phyloP scores from a whole-genome alignment of 192 early-diverging fungal genomes.

The Umbelopsis ramanniana region DNA sequence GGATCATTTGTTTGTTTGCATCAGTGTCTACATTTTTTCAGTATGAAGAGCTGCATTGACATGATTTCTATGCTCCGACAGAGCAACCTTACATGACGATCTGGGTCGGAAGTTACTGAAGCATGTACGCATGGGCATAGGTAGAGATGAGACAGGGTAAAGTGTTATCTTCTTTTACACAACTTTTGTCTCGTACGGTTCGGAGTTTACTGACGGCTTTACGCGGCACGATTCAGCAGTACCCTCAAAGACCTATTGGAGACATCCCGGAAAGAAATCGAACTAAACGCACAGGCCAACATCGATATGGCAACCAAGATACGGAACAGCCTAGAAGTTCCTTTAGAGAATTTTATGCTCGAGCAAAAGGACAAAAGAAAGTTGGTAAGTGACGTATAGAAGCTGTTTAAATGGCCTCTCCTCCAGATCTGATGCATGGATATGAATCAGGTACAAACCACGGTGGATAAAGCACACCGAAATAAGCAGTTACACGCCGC shows the following conservation, averaged over 20 bases:
- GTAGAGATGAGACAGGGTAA: slow-evolving; percentile 73
- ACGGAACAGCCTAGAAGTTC: slow-evolving; percentile 59
- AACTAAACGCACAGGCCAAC: slow-evolving; percentile 64
- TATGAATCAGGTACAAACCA: slow-evolving; percentile 44
- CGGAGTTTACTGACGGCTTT: neutral
- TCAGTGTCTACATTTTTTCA: neutral
- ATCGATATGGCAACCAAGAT: slow-evolving; percentile 68
- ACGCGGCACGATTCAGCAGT: slow-evolving; percentile 30
- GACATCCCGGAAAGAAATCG: slow-evolving; percentile 63
- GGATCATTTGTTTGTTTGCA: neutral
- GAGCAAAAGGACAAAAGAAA: slow-evolving; percentile 70
- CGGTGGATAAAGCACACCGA: slow-evolving; percentile 55
- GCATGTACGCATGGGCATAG: slow-evolving; percentile 59
- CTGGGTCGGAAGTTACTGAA: slow-evolving; percentile 70
- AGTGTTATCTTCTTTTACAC: neutral
- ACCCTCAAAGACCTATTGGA: slow-evolving; percentile 62
- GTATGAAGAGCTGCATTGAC: neutral
- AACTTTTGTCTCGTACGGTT: neutral
- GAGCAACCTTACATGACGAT: slow-evolving; percentile 72
- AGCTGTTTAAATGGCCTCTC: neutral
- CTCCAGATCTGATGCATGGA: neutral
- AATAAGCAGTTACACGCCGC: slow-evolving; percentile 55
- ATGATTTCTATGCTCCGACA: slow-evolving; percentile 27
- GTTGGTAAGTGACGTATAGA: slow-evolving; percentile 36
- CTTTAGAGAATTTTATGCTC: slow-evolving; percentile 63